These are phyloP conservation scores for Suhomyces kunorum DNA, from an alignment of 1,139 yeast species.

Conservation along the genomic window DNA sequence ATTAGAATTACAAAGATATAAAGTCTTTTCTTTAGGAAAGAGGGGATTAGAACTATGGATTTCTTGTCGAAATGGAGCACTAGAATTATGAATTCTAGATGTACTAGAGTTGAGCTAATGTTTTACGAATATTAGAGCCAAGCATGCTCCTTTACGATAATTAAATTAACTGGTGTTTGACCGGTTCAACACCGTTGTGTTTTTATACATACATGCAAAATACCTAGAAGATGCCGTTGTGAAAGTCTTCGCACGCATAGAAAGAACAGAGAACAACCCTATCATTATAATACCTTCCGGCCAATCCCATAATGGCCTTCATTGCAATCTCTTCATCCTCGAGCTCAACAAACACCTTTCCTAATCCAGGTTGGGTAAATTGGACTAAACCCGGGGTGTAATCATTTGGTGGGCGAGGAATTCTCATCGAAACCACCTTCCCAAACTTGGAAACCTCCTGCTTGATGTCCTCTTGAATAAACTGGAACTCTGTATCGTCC, in stretches of 20 bases:
- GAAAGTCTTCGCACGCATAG: constrained; percentile 59
- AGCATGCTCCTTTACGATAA: background rate
- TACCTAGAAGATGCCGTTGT: constrained; percentile 26
- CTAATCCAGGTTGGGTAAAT: constrained; percentile 59
- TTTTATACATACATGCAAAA: constrained; percentile 1
- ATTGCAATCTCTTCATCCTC: constrained; percentile 52
- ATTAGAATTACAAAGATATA: too few species aligned
- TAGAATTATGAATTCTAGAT: too few species aligned
- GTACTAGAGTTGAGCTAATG: too few species aligned
- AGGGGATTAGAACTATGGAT: too few species aligned
- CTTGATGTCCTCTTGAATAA: constrained; percentile 53
- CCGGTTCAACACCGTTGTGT: constrained; percentile 2
- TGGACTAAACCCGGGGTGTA: constrained; percentile 46
- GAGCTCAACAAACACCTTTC: constrained; percentile 72
- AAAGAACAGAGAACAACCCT: constrained; percentile 70
- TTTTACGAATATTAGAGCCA: too few species aligned
- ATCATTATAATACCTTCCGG: constrained; percentile 70
- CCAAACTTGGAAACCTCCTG: constrained; percentile 58
- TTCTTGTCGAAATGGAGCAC: too few species aligned
- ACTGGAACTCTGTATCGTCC: constrained; percentile 51
- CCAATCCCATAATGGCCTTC: constrained; percentile 59
- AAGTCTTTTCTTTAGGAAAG: too few species aligned
- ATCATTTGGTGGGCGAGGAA: constrained; percentile 67
- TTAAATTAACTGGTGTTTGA: background rate
- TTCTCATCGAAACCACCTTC: constrained; percentile 51